These are phyloP conservation scores for Sparassis latifolia DNA, from an alignment of 1,284 basidiomycete species.

Conservation along the genomic window DNA sequence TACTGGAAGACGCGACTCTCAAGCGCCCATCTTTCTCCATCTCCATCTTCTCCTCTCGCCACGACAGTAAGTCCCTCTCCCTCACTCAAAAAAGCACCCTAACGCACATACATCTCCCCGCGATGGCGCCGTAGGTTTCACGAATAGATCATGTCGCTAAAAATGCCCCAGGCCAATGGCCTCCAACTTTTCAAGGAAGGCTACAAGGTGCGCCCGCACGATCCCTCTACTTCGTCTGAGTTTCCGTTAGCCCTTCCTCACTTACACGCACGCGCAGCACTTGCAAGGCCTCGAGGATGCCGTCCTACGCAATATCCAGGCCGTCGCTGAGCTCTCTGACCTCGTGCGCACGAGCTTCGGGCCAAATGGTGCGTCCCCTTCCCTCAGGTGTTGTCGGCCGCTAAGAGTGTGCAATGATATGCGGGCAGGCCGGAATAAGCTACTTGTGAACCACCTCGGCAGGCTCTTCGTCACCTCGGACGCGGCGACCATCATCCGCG, in stretches of 20 bases:
- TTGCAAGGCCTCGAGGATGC: constrained; percentile 91
- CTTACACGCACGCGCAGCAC: constrained; percentile 43
- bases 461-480: constrained; percentile 97
- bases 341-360: constrained; percentile 96
- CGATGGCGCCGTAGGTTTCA: not conserved
- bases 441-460: constrained; percentile 95
- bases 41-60: too few relatives aligned
- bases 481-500: constrained; percentile 97
- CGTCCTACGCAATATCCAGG: constrained; percentile 91
- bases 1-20: too few relatives aligned
- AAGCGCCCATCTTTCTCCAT: too few relatives aligned
- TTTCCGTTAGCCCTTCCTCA: not conserved
- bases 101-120: too few relatives aligned
- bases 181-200: constrained; percentile 94
- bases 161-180: constrained; percentile 88
- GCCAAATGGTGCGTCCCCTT: constrained; percentile 72
- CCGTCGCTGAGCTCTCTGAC: constrained; percentile 90
- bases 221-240: not conserved
- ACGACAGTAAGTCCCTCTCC: too few relatives aligned
- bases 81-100: too few relatives aligned
- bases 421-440: constrained; percentile 80
- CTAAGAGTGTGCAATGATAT: constrained; percentile 5
- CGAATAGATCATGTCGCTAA: constrained; percentile 67
- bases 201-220: constrained; percentile 60
- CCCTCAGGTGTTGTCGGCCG: not conserved